A percentile compares a stretch with the other conserved stretches of the same genome.
Evolutionary conservation across 1,139 yeast species (phyloP).

Genomic region (Blastobotrys elegans): DNA sequence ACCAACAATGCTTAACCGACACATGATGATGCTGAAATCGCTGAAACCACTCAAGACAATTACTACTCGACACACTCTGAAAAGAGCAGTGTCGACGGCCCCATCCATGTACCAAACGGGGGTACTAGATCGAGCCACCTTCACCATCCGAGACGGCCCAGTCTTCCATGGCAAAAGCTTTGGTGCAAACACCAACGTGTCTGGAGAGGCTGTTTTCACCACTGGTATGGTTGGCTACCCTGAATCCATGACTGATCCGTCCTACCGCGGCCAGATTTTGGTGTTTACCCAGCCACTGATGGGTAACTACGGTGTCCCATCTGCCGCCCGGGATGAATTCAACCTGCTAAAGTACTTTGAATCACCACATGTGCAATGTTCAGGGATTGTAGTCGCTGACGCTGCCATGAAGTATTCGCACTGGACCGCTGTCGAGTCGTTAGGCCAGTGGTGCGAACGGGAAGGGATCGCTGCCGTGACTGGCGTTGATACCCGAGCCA

Average conservation of each 20-base stretch:
- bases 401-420: slow-evolving; percentile 93
- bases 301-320: slow-evolving; percentile 97
- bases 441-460: slow-evolving; percentile 93
- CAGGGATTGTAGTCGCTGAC: slow-evolving; percentile 94
- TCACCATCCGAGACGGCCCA: slow-evolving; percentile 90
- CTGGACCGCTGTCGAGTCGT: slow-evolving; percentile 97
- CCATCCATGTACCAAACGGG: slow-evolving; percentile 10
- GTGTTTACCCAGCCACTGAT: slow-evolving; percentile 96
- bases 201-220: slow-evolving; percentile 97
- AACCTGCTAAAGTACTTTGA: slow-evolving; percentile 86
- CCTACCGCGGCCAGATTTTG: slow-evolving; percentile 91
- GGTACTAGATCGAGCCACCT: slow-evolving; percentile 50
- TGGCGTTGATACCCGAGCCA: slow-evolving; percentile 94
- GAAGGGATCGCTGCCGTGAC: slow-evolving; percentile 96
- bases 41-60: not conserved
- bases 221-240: slow-evolving; percentile 98
- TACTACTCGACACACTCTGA: slow-evolving; percentile 14
- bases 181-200: slow-evolving; percentile 85
- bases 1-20: slow-evolving; percentile 35
- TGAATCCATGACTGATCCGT: slow-evolving; percentile 98
- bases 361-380: slow-evolving; percentile 85
- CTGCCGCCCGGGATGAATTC: slow-evolving; percentile 71
- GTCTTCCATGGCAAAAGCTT: slow-evolving; percentile 88
- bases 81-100: slow-evolving; percentile 11
- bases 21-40: not conserved